These are phyloP conservation scores for Striga asiatica DNA, from an alignment of 257 asterid species.

Conservation along the genomic window DNA sequence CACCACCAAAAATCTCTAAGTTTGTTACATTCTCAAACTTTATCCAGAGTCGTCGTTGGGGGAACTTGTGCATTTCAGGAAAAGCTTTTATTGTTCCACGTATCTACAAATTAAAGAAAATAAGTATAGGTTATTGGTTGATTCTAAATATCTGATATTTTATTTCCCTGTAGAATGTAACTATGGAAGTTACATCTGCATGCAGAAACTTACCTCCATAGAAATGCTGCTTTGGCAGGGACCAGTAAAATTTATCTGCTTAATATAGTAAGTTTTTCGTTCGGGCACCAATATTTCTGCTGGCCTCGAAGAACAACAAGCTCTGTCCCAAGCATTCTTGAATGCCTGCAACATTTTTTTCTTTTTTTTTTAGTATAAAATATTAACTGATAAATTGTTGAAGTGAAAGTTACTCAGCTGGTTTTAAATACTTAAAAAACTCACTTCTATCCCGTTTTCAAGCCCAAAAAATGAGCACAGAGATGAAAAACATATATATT, in stretches of 20 bases:
- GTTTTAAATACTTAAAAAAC: conserved; percentile 2
- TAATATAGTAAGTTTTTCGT: conserved; percentile 42
- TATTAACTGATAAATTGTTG: background rate
- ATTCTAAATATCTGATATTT: background rate
- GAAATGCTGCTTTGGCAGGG: conserved; percentile 50
- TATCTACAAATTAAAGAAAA: conserved; percentile 29
- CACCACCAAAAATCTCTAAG: conserved; percentile 56
- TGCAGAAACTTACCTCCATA: conserved; percentile 34
- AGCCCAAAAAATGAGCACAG: background rate
- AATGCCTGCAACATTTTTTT: conserved; percentile 60
- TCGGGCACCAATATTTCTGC: conserved; percentile 43
- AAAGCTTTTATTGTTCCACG: conserved; percentile 60
- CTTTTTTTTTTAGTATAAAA: no score
- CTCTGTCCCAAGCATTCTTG: conserved; percentile 54
- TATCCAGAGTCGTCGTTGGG: conserved; percentile 66
- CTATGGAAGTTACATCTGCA: background rate
- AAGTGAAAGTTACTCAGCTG: background rate
- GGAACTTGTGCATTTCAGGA: conserved; percentile 31
- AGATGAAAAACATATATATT: no score
- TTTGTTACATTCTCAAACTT: conserved; percentile 41
- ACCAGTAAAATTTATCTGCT: conserved; percentile 52
- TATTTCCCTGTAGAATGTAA: background rate
- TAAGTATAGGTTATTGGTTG: background rate
- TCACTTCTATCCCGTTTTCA: conserved; percentile 14
- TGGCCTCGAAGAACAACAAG: conserved; percentile 35